A percentile compares a stretch with the other conserved stretches of the same genome.
These are phyloP conservation scores for Spongospora subterranea DNA, from an alignment of 208 protist species.

Conservation along the genomic window DNA sequence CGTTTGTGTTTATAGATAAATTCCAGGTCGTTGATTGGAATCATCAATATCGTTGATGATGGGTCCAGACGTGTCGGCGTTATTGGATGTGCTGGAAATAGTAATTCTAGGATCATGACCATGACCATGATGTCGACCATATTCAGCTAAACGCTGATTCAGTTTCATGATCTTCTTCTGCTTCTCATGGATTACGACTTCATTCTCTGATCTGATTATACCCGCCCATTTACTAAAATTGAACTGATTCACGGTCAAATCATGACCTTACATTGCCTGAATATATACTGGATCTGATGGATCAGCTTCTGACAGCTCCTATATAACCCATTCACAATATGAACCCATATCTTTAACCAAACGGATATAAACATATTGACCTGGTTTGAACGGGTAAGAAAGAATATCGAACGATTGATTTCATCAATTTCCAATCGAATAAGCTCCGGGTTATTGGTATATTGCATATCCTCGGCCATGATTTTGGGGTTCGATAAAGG, in stretches of 20 bases:
- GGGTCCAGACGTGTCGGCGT: background rate
- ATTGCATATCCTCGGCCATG: background rate
- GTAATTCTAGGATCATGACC: background rate
- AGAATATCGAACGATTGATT: background rate
- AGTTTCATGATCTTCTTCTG: background rate
- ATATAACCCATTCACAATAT: background rate
- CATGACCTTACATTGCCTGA: background rate
- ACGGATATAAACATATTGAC: background rate
- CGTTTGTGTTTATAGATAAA: no score
- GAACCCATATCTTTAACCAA: background rate
- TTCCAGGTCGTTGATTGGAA: background rate
- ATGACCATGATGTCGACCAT: background rate
- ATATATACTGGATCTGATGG: background rate
- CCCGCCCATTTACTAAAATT: background rate
- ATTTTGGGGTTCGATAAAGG: no score
- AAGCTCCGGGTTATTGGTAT: background rate
- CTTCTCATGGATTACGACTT: background rate
- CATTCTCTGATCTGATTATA: background rate
- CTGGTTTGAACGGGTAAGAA: background rate
- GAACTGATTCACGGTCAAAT: background rate
- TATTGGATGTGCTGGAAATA: no score
- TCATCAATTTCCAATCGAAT: background rate
- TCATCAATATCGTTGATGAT: background rate
- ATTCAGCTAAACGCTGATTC: background rate
- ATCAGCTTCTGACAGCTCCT: background rate